These are phyloP conservation scores for Actinomortierella ambigua DNA, from an alignment of 371 early-diverging fungal species.

Conservation along the genomic window DNA sequence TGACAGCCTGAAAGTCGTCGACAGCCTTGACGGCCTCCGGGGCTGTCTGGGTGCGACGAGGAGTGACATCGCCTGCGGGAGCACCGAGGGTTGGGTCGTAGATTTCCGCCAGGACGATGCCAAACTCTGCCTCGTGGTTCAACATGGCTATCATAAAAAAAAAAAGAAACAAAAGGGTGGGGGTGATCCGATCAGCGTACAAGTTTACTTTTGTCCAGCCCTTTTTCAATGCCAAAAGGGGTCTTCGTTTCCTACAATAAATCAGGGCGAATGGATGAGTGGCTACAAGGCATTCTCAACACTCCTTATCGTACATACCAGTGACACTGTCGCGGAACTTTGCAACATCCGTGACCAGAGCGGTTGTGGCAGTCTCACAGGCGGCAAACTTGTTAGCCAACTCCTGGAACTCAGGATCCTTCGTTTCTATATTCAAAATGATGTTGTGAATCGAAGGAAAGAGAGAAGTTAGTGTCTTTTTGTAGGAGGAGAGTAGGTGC, in stretches of 20 bases:
- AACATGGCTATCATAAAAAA: conserved; percentile 54
- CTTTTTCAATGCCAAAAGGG: not conserved
- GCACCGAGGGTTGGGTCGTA: conserved; percentile 52
- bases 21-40: conserved; percentile 65
- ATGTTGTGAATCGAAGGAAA: not conserved
- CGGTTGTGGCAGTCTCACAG: conserved; percentile 58
- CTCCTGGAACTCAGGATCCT: conserved; percentile 71
- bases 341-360: conserved; percentile 68
- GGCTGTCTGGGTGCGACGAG: conserved; percentile 56
- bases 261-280: no score
- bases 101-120: conserved; percentile 65
- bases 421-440: conserved; percentile 53
- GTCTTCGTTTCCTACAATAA: no score
- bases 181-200: not conserved
- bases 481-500: no score
- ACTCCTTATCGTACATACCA: no score
- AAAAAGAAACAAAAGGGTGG: not conserved
- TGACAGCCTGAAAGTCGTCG: conserved; percentile 65
- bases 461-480: no score
- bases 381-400: conserved; percentile 66
- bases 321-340: conserved; percentile 79
- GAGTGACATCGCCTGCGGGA: conserved; percentile 48
- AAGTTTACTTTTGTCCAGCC: not conserved
- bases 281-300: no score
- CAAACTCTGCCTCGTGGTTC: conserved; percentile 72